Evolutionary conservation across 345 rosid species (phyloP).

Genomic region (Sisymbrium altissimum): DNA sequence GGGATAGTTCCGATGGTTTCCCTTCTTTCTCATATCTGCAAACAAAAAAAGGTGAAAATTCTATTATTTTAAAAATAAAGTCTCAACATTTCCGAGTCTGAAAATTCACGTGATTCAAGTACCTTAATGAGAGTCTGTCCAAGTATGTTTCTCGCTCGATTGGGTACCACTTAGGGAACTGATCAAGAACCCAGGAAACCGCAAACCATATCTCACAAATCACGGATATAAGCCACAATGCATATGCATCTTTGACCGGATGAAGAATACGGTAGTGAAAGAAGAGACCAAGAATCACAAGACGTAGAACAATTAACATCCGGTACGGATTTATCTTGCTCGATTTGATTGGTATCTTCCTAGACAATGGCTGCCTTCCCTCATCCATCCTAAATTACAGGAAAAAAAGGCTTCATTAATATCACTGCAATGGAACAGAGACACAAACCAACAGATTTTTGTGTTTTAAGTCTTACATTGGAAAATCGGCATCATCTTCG

Average conservation of each 20-base stretch:
- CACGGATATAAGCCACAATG: constrained; percentile 93
- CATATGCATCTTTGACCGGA: constrained; percentile 86
- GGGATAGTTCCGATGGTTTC: constrained; percentile 79
- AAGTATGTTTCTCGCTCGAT: constrained; percentile 90
- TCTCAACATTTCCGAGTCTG: not conserved
- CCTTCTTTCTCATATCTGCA: constrained; percentile 97
- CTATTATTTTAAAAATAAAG: not conserved
- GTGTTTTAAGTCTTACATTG: constrained; percentile 57
- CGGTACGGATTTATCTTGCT: constrained; percentile 98
- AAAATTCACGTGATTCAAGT: constrained; percentile 6
- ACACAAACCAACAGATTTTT: not conserved
- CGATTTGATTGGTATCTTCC: constrained; percentile 88
- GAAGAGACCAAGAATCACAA: constrained; percentile 83
- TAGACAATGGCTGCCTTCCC: constrained; percentile 97
- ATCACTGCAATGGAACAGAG: constrained; percentile 3
- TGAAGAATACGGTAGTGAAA: constrained; percentile 92
- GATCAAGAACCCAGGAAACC: constrained; percentile 97
- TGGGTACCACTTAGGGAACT: constrained; percentile 97
- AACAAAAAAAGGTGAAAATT: not conserved
- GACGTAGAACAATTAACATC: constrained; percentile 76
- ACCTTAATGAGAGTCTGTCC: constrained; percentile 93
- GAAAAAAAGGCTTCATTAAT: not conserved
- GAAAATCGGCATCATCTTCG: constrained; percentile 83
- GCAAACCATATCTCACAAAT: constrained; percentile 99
- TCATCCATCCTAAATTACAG: constrained; percentile 85